phyloP scores from a whole-genome alignment of 1,284 basidiomycete genomes.

The Athelia sp. region DNA sequence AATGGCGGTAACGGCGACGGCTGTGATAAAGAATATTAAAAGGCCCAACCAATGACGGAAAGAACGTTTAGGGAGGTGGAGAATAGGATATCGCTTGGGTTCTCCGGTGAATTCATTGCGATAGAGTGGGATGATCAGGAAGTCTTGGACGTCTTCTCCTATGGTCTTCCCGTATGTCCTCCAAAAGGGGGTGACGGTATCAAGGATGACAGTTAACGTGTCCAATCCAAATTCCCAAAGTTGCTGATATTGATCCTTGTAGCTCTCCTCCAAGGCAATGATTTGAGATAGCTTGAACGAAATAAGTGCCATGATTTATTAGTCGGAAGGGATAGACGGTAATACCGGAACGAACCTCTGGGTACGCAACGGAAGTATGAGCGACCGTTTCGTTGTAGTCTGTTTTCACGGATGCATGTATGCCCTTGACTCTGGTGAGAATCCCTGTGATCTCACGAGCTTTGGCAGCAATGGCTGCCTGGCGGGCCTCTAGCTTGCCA shows the following conservation, averaged over 20 bases:
- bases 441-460: constrained; percentile 43
- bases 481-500: constrained; percentile 39
- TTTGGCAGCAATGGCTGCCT: constrained; percentile 33
- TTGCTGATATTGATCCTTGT: constrained; percentile 70
- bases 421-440: constrained; percentile 45
- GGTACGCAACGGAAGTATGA: constrained; percentile 70
- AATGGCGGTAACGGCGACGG: constrained; percentile 40
- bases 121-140: constrained; percentile 74
- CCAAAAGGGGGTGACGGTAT: constrained; percentile 73
- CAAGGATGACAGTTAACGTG: constrained; percentile 64
- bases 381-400: constrained; percentile 62
- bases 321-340: constrained; percentile 5
- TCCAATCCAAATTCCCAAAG: constrained; percentile 75
- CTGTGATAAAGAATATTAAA: constrained; percentile 40
- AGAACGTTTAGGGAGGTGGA: constrained; percentile 54
- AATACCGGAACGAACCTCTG: constrained; percentile 45
- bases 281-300: constrained; percentile 61
- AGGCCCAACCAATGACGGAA: constrained; percentile 63
- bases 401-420: constrained; percentile 52
- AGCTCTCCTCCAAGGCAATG: constrained; percentile 65
- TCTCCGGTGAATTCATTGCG: constrained; percentile 78
- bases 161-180: constrained; percentile 72
- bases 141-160: constrained; percentile 69
- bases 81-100: constrained; percentile 58
- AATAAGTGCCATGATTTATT: constrained; percentile 2